These are phyloP conservation scores for Candida easanensis DNA, from an alignment of 805 yeast genomes.

Conservation along the genomic window DNA sequence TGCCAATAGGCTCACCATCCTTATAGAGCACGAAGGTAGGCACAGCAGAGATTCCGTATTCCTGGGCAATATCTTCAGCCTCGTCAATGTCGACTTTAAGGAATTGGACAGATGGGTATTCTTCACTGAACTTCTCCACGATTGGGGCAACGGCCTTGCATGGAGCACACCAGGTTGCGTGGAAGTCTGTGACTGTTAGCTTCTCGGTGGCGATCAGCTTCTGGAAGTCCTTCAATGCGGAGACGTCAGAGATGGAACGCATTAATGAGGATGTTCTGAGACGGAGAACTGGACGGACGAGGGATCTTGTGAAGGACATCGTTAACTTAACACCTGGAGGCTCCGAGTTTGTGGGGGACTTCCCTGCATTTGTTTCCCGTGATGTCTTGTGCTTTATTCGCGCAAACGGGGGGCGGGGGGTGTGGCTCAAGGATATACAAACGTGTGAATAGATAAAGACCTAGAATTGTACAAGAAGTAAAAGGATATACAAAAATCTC, in stretches of 20 bases:
- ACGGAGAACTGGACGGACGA: conserved; percentile 10
- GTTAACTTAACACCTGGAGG: background rate
- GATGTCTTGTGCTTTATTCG: too few species aligned
- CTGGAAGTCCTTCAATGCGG: conserved; percentile 35
- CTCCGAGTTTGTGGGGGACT: too few species aligned
- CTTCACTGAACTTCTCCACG: conserved; percentile 38
- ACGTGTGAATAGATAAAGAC: too few species aligned
- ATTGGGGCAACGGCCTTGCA: conserved; percentile 69
- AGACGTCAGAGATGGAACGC: conserved; percentile 33
- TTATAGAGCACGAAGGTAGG: conserved; percentile 66
- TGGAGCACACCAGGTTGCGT: conserved; percentile 80
- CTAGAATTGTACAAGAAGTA: too few species aligned
- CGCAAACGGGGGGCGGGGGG: too few species aligned
- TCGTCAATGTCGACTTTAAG: conserved; percentile 72
- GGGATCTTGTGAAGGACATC: conserved; percentile 10
- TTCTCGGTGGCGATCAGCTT: conserved; percentile 33
- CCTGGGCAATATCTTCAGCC: conserved; percentile 55
- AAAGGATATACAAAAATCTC: too few species aligned
- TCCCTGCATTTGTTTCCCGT: too few species aligned
- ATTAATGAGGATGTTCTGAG: background rate
- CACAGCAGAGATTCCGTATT: conserved; percentile 67
- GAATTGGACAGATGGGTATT: conserved; percentile 50
- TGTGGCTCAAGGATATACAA: too few species aligned
- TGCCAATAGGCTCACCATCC: conserved; percentile 54
- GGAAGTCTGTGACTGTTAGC: conserved; percentile 58